These are phyloP conservation scores for Mortierella polycephala DNA, from an alignment of 371 early-diverging fungal species.

Conservation along the genomic window DNA sequence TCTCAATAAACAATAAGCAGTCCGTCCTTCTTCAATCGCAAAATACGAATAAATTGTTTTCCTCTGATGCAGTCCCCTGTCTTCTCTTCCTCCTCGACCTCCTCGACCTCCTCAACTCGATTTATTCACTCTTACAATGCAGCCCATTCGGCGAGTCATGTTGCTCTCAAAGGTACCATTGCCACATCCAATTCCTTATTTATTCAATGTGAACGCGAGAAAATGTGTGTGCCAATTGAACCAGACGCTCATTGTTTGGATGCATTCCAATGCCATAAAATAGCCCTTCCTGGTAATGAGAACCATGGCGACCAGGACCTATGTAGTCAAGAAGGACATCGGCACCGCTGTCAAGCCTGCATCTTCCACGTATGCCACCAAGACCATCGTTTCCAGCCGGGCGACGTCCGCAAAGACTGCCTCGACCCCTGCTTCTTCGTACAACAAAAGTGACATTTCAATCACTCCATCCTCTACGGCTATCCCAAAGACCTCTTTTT, in stretches of 20 bases:
- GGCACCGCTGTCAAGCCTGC: constrained; percentile 18
- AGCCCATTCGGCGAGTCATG: constrained; percentile 7
- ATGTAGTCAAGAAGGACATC: constrained; percentile 20
- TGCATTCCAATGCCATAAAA: background rate
- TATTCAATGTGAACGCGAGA: no score
- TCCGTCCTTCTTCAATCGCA: background rate
- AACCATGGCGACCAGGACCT: constrained; percentile 42
- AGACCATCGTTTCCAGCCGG: background rate
- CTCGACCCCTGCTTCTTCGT: constrained; percentile 1
- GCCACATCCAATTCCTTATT: background rate
- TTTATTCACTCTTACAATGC: constrained; percentile 1
- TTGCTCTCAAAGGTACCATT: constrained; percentile 17
- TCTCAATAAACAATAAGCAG: no score
- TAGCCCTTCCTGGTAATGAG: constrained; percentile 22
- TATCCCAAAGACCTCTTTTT: background rate
- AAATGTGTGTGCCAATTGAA: background rate
- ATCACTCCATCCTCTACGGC: constrained; percentile 7
- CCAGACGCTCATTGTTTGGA: background rate
- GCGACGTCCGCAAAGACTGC: constrained; percentile 4
- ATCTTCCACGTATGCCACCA: constrained; percentile 12
- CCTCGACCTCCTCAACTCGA: background rate
- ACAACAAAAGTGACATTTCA: constrained; percentile 33
- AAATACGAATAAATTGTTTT: background rate
- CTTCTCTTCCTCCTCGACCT: background rate
- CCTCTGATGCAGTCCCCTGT: background rate